Evolutionary conservation across 2,329 filamentous ascomycete species (phyloP), one percentile per base, ranked within the genome.

Genomic region (Myriosclerotinia duriaeana): DNA sequence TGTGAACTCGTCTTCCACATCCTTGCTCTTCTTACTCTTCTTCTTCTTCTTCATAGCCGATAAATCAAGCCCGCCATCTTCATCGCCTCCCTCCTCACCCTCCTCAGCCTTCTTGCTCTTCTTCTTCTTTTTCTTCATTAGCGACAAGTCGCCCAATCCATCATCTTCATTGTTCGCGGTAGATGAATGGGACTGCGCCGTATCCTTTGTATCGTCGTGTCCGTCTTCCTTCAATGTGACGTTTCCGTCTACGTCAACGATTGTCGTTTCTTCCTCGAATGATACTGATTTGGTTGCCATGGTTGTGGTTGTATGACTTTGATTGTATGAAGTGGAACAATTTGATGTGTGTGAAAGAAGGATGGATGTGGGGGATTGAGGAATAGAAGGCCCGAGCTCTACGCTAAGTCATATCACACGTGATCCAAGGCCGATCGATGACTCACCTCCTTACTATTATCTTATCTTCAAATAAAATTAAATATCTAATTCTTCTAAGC

Each of bases 161-260:
- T 69, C 68, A 34, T 62, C 64, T 55, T 44, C 65, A 15, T 59
- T 48, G 22, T 48, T 60, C n/a, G 64, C 42, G 22, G 50, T 84
- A 75, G 87, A 80, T 77, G 88, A 85, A 80, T 96, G 92, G 77
- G 89, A 92, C 82, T 90, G 86, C 72, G 92, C 92, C 74, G 90
- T 91, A 72, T 89, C 87, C 82, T 93, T 93, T 74, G 89, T 84
- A 75, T 92, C 90, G 75, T 89, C 87, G 76, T 83, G 79, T 74
- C 85, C 84, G 72, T 88, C 85, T 78, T 91, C 87, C 78, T 87
- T 84, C 80, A 90, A 88, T 75, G 87, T 92, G 77, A 97, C 87
- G 77, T 89, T 87, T 75, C 94, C 94, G 84, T 97, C 91, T 79
- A 87, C 87, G 82, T 96, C 91, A 78, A 97, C 93, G 75, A 97